phyloP scores from a whole-genome alignment of 2,329 filamentous ascomycete genomes.

The Fusarium acutatum region DNA sequence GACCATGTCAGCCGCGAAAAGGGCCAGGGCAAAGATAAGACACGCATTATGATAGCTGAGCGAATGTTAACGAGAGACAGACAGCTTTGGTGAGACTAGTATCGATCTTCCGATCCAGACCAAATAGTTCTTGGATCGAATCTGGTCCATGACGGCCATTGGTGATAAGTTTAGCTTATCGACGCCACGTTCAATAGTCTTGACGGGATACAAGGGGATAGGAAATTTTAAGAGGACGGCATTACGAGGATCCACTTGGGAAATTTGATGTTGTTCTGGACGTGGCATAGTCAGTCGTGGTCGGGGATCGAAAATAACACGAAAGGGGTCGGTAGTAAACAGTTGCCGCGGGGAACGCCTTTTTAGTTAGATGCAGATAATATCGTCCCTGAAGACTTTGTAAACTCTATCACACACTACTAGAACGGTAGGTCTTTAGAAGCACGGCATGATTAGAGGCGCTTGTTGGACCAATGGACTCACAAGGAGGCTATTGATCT shows the following conservation, averaged over 20 bases:
- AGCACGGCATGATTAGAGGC: neutral
- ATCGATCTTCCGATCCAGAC: too few species aligned
- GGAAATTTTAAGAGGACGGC: neutral
- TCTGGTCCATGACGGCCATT: neutral
- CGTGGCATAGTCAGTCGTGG: neutral
- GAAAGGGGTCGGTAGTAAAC: neutral
- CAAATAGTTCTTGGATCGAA: neutral
- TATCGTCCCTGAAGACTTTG: neutral
- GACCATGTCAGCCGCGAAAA: neutral
- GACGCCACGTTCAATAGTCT: neutral
- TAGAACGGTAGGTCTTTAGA: neutral
- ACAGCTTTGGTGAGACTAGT: neutral
- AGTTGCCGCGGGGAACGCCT: rapidly evolving
- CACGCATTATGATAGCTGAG: neutral
- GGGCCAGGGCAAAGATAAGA: neutral
- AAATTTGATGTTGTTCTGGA: neutral
- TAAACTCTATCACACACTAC: neutral
- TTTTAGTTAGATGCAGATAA: too few species aligned
- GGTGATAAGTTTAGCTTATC: neutral
- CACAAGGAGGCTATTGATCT: rapidly evolving
- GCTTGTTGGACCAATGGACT: neutral
- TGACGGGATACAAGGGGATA: neutral
- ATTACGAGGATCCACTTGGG: neutral
- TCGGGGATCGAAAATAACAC: neutral
- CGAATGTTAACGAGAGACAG: constrained; percentile 1